Evolutionary conservation across 176 grass and related monocot genomes (phyloP).

Genomic region (Carex parvula): DNA sequence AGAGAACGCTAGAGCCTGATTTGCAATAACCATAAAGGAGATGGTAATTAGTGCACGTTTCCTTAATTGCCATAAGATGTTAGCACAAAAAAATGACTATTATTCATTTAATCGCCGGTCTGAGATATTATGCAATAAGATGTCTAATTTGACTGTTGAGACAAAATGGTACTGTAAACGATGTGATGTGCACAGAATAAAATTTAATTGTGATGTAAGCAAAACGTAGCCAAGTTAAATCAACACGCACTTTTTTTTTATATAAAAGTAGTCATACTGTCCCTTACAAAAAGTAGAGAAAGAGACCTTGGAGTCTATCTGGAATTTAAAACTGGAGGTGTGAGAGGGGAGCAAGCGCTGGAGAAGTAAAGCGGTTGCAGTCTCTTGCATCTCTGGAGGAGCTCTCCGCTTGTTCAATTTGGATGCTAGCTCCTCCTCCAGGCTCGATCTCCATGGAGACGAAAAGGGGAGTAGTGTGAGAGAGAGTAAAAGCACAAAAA

Average conservation of each 20-base stretch:
- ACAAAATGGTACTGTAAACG: background rate
- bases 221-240: background rate
- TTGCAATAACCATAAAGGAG: too few species aligned
- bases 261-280: background rate
- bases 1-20: background rate
- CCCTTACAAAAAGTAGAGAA: background rate
- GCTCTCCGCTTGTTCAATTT: slow-evolving; percentile 29
- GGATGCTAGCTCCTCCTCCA: slow-evolving; percentile 25
- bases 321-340: slow-evolving; percentile 63
- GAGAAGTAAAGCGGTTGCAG: slow-evolving; percentile 42
- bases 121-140: background rate
- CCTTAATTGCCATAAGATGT: background rate
- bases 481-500: background rate
- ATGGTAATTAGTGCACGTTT: background rate
- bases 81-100: background rate
- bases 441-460: slow-evolving; percentile 19
- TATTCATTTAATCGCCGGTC: background rate
- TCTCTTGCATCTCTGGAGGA: slow-evolving; percentile 56
- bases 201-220: background rate
- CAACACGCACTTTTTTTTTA: background rate
- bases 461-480: slow-evolving; percentile 14
- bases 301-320: slow-evolving; percentile 66
- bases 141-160: background rate
- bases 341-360: slow-evolving; percentile 59
- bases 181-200: background rate